Base-by-base conservation (phyloP, 2,329 filamentous ascomycete species). In the Neonectria neomacrospora region DNA sequence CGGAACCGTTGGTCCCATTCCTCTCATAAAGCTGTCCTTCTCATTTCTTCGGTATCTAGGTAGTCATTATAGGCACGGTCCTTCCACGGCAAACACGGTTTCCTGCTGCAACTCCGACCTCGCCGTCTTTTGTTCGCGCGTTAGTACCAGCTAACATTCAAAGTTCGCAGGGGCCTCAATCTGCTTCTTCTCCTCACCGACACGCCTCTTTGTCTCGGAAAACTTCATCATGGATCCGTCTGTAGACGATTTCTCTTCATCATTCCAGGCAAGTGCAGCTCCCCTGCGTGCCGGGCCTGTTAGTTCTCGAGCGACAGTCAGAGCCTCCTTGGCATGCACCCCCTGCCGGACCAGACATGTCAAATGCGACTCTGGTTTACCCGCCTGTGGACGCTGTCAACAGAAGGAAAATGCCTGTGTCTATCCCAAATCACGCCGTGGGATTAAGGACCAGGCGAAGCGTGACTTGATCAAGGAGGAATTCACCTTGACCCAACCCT, bases 301-400 rank as follows among this genome's bases (percentile, higher is more conserved):
- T 18, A 59, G 50, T 28, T 65, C 69, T 42, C 66, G 64, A n/a
- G 54, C 69, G 20, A 60, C 20, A 11, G n/a, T 52, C 8, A 71
- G 71, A 32, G 63, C 67, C 26, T 71, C 71, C 48, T 51, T 70
- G 8, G 71, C 71, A 26, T 73, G 71, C 22, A 20, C 63, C 14
- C 52, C 62, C 28, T 73, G 71, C 42, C 71, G 71, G 22, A 61
- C 34, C 37, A 73, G 62, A 51, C 71, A 73, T 55, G 42, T 58
- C 37, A 72, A 55, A 51, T 73, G 71, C 32, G 63, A 71, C 48
- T 69, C 69, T 8, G 51, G 7, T 8, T 18, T 58, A 6, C 70
- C 68, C 10, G 26, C 41, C n/a, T 73, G 71, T 39, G 52, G 45
- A 16, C 71, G 71, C 47, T 73, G 71, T 45, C 62, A 54, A 39